Conservation (phyloP, 2,329 filamentous ascomycete species). For the Juglanconis juglandina region DNA sequence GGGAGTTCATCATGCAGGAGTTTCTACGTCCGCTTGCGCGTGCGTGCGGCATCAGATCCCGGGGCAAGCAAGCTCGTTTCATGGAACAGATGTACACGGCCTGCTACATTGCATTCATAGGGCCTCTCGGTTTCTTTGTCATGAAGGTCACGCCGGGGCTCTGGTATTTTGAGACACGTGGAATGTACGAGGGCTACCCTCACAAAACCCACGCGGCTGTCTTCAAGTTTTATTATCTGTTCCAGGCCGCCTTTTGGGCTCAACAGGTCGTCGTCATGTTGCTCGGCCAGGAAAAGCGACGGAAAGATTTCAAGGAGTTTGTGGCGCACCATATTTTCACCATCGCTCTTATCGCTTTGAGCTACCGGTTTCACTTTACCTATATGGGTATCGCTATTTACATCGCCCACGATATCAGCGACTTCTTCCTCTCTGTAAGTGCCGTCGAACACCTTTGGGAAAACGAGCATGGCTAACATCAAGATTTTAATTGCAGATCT, state of each 20-base stretch:
- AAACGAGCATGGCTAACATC: no score
- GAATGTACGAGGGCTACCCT: constrained; percentile 87
- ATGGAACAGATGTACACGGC: constrained; percentile 97
- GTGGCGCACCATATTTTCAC: constrained; percentile 90
- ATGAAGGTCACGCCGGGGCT: constrained; percentile 80
- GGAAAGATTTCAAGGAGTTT: constrained; percentile 93
- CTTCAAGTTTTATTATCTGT: constrained; percentile 95
- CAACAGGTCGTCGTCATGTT: constrained; percentile 88
- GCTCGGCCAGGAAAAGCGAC: constrained; percentile 83
- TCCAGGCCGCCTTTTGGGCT: constrained; percentile 92
- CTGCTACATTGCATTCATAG: constrained; percentile 80
- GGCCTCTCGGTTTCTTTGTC: constrained; percentile 81
- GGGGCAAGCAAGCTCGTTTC: constrained; percentile 81
- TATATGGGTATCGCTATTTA: constrained; percentile 93
- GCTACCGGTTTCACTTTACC: constrained; percentile 95
- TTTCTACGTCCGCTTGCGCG: constrained; percentile 74
- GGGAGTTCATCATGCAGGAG: constrained; percentile 94
- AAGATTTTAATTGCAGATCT: constrained; percentile 55
- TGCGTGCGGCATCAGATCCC: constrained; percentile 64
- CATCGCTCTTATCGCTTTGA: constrained; percentile 75
- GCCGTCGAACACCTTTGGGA: constrained; percentile 7
- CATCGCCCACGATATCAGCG: constrained; percentile 88
- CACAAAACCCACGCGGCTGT: constrained; percentile 74
- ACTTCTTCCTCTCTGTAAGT: constrained; percentile 90
- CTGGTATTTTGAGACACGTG: constrained; percentile 91